phyloP scores from a whole-genome alignment of 2,329 filamentous ascomycete genomes.

The Sphaerulina vaccinii region DNA sequence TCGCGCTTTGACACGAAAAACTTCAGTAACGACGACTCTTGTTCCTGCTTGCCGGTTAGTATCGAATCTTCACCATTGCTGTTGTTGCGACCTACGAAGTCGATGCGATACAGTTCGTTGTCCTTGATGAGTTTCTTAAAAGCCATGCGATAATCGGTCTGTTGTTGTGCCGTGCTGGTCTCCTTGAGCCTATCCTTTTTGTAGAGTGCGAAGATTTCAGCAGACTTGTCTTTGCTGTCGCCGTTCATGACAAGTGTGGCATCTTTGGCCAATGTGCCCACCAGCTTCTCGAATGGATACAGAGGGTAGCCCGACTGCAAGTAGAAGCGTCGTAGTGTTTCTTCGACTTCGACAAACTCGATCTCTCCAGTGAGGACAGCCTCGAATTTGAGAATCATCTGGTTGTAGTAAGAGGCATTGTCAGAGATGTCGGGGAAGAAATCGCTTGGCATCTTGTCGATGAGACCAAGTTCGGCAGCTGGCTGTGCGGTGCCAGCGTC shows the following conservation, averaged over 20 bases:
- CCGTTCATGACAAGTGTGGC: constrained; percentile 79
- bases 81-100: constrained; percentile 69
- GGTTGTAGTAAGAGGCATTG: constrained; percentile 75
- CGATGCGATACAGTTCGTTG: constrained; percentile 83
- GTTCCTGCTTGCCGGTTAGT: constrained; percentile 52
- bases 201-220: constrained; percentile 85
- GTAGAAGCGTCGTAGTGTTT: constrained; percentile 88
- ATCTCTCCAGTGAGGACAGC: constrained; percentile 80
- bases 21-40: constrained; percentile 65
- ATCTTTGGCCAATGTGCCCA: constrained; percentile 76
- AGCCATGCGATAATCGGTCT: constrained; percentile 86
- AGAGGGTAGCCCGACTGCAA: constrained; percentile 87
- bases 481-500: constrained; percentile 75
- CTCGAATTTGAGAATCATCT: constrained; percentile 81
- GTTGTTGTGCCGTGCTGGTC: constrained; percentile 83
- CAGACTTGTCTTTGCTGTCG: constrained; percentile 89
- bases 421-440: constrained; percentile 69
- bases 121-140: constrained; percentile 93
- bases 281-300: constrained; percentile 87
- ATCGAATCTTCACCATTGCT: background rate
- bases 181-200: constrained; percentile 76
- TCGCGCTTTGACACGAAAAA: constrained; percentile 85
- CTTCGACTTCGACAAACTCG: constrained; percentile 81
- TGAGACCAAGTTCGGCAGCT: constrained; percentile 77
- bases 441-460: constrained; percentile 70